Base-by-base conservation (phyloP, 2,329 filamentous ascomycete species). In the Malbranchea cinnamomea region DNA sequence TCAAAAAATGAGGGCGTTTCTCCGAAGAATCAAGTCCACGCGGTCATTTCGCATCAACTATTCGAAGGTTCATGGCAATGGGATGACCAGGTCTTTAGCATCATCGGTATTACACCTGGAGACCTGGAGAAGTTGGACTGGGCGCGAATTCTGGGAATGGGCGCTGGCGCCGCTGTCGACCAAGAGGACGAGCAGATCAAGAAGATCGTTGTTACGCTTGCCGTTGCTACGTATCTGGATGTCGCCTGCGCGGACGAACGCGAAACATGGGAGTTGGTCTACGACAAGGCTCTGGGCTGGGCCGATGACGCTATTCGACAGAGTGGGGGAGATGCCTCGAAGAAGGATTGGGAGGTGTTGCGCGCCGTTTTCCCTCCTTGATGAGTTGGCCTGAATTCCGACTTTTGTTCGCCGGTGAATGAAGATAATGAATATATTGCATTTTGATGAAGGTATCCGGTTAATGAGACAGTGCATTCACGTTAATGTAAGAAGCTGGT, bases 241-340 rank as follows among this genome's bases (percentile, higher is more conserved):
- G 46, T 30, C 23, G 61, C 55, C 32, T 41, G 69, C 34, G 40
- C 20, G 0, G 50, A 38, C 0, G 56, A 68, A 29, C 52, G 56
- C 44, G 73, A 71, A 2, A 59, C 61, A 5, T 80, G 74, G 74
- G 72, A 74, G 37, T 56, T 79, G 57, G 52, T 78, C 22, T 68
- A 65, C 10, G 63, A 66, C 6, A 78, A 77, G 57, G 72, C 68
- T 0, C 57, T 53, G 42, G 43, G 26, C 0, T 77, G 68, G 67
- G 36, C 19, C 10, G 24, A 30, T 11, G 14, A 17, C n/a, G 19
- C 5, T 17, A 21, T 32, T 13, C 12, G 14, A 10, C 12, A 22
- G 23, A 32, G 26, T 21, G 30, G 30, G 3, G 24, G 30, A 4
- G 17, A 9, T 32, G 4, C 24, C n/a, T 23, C 5, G 12, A n/a